Evolutionary conservation across 768 basidiomycete genomes (phyloP).

Genomic region (Naematelia encephala): DNA sequence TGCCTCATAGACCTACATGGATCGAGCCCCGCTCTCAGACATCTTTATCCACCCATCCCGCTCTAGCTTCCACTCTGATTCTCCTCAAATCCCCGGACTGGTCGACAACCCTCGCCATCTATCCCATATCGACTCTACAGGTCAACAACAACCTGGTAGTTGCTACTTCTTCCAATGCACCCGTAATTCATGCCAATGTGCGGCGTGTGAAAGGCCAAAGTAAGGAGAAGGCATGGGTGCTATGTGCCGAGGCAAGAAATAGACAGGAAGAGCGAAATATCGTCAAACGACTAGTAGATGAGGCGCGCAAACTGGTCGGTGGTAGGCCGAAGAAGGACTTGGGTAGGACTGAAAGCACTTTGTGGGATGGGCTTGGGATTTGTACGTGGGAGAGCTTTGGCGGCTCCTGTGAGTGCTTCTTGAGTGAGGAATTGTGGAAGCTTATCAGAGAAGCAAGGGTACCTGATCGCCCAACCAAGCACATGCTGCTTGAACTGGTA

Average conservation of each 20-base stretch:
- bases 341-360: neutral
- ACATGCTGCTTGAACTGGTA: conserved; percentile 24
- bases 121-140: conserved; percentile 19
- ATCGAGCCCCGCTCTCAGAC: conserved; percentile 17
- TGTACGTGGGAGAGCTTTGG: conserved; percentile 39
- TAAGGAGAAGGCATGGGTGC: conserved; percentile 14
- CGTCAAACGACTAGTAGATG: conserved; percentile 22
- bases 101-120: conserved; percentile 17
- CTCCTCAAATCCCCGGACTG: conserved; percentile 22
- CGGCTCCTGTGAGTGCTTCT: conserved; percentile 10
- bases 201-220: conserved; percentile 7
- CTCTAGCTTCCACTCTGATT: conserved; percentile 20
- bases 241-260: conserved; percentile 11
- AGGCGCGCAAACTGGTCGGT: conserved; percentile 16
- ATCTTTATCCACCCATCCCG: conserved; percentile 11
- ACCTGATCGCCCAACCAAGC: conserved; percentile 10
- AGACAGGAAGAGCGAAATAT: conserved; percentile 9
- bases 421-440: neutral
- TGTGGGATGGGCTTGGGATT: conserved; percentile 33
- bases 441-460: neutral
- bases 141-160: conserved; percentile 22
- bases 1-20: conserved; percentile 25
- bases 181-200: conserved; percentile 11
- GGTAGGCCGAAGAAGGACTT: neutral
- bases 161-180: neutral